phyloP scores from a whole-genome alignment of 139 green algal genomes.

The Dunaliella primolecta region DNA sequence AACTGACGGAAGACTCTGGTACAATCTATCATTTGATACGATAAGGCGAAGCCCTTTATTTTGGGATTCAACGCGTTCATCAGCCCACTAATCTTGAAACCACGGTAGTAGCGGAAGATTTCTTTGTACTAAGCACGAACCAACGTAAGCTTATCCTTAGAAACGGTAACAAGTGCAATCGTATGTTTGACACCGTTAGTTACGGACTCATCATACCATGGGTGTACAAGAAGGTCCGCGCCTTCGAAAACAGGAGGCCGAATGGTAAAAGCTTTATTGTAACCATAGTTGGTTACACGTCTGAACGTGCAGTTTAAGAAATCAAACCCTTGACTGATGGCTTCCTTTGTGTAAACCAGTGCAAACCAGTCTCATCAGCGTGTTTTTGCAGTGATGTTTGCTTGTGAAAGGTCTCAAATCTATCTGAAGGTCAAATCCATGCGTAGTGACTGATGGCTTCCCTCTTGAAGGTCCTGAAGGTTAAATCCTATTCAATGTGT shows the following conservation, averaged over 20 bases:
- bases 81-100: neutral
- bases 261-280: neutral
- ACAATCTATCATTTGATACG: neutral
- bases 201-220: neutral
- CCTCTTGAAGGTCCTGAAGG: too few species aligned
- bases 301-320: neutral
- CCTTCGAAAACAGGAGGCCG: neutral
- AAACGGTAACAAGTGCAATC: neutral
- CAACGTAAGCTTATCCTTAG: neutral
- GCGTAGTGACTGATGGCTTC: too few species aligned
- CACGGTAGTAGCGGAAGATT: neutral
- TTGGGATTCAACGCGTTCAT: neutral
- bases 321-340: neutral
- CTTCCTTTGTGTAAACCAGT: too few species aligned
- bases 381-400: too few species aligned
- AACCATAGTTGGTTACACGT: neutral
- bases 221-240: neutral
- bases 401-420: too few species aligned
- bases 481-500: too few species aligned
- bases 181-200: neutral
- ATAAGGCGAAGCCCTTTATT: neutral
- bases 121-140: neutral
- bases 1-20: neutral
- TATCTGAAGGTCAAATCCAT: too few species aligned
- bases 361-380: too few species aligned